phyloP scores from a whole-genome alignment of 1,139 yeast genomes.

The Candida tropicalis region DNA sequence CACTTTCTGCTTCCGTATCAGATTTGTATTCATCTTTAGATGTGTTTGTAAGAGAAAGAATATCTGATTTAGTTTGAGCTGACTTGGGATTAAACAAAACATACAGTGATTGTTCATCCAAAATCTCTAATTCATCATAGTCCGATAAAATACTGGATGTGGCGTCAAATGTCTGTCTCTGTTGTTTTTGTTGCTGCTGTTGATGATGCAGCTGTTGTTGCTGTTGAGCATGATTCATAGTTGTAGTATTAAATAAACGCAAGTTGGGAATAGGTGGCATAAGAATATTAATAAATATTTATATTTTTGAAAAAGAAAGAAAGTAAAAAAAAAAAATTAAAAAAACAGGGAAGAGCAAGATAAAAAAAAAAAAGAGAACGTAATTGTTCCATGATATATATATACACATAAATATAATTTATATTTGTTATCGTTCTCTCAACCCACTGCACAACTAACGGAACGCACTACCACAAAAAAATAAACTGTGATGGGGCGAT shows the following conservation, averaged over 20 bases:
- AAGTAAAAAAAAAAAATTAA: not conserved
- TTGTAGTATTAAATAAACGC: slow-evolving; percentile 5
- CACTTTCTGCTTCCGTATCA: slow-evolving; percentile 17
- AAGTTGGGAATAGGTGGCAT: slow-evolving; percentile 2
- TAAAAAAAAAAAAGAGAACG: not conserved
- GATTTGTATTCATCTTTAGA: slow-evolving; percentile 14
- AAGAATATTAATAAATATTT: not conserved
- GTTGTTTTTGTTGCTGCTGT: slow-evolving; percentile 13
- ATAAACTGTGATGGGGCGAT: not conserved
- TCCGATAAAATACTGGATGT: slow-evolving; percentile 23
- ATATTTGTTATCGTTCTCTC: slow-evolving; percentile 1
- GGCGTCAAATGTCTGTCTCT: slow-evolving; percentile 13
- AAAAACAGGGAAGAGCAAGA: not conserved
- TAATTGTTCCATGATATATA: not conserved
- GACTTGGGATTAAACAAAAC: slow-evolving; percentile 43
- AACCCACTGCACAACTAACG: not conserved
- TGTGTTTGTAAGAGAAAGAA: slow-evolving; percentile 42
- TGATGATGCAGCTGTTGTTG: slow-evolving; percentile 1
- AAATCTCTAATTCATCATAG: slow-evolving; percentile 19
- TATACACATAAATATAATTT: too few relatives aligned
- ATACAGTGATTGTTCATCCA: slow-evolving; percentile 40
- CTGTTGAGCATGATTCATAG: slow-evolving; percentile 4
- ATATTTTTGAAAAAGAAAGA: not conserved
- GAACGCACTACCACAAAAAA: not conserved
- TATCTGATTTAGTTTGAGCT: slow-evolving; percentile 32